phyloP scores from a whole-genome alignment of 2,329 filamentous ascomycete genomes.

The Colletotrichum sp. region DNA sequence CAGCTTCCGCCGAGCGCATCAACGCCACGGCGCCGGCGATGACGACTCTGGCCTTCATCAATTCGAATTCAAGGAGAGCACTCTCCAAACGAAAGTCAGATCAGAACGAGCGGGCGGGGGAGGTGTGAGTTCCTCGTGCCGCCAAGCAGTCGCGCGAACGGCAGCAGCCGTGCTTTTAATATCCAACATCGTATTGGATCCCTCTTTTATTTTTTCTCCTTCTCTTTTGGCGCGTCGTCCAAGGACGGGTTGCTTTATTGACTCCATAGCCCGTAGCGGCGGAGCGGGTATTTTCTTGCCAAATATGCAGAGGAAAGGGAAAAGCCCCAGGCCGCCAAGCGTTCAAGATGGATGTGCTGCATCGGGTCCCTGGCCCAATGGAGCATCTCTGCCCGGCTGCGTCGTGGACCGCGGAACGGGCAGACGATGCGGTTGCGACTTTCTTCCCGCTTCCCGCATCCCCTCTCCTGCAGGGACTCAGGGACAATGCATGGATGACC shows the following conservation, averaged over 20 bases:
- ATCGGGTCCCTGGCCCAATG: conserved; percentile 8
- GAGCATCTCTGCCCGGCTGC: not conserved
- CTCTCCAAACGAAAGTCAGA: not conserved
- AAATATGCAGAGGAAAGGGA: not conserved
- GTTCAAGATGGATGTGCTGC: not conserved
- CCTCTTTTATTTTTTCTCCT: not conserved
- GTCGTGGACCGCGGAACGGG: not conserved
- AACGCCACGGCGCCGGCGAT: not conserved
- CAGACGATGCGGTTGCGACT: not conserved
- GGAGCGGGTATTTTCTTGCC: not conserved
- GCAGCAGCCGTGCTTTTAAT: not conserved
- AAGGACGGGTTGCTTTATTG: not conserved
- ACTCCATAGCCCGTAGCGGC: not conserved
- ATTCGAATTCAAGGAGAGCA: not conserved
- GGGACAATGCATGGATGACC: not conserved
- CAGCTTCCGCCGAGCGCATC: not conserved
- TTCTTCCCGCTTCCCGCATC: not conserved
- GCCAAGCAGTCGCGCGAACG: not conserved
- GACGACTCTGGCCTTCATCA: not conserved
- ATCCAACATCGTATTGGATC: not conserved
- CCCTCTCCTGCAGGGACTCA: not conserved
- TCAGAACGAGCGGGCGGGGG: not conserved
- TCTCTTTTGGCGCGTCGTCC: not conserved
- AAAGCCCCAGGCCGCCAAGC: not conserved
- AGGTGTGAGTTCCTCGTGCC: not conserved